Base-by-base conservation (phyloP, 2,329 filamentous ascomycete species). In the Exophiala dermatitidis region DNA sequence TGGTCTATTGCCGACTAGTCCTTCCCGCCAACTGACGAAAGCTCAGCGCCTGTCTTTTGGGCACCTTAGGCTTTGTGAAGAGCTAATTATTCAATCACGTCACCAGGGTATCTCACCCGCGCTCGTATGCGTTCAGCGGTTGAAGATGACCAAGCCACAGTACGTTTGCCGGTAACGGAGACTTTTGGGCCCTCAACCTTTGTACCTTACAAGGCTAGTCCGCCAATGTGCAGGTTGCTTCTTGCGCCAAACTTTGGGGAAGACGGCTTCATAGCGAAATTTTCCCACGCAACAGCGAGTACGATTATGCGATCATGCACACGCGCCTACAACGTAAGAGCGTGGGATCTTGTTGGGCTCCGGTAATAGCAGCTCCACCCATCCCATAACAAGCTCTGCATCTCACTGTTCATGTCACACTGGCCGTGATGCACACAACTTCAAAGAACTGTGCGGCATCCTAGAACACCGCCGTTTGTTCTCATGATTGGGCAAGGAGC, bases 391-490 rank as follows among this genome's bases (percentile, higher is more conserved):
- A 30, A 31, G 42, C 4, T 5, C n/a, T 45, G 42, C 28, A 32
- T 45, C 47, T n/a, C 6, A 29, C 33, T 31, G 26, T 38, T 19
- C 33, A 29, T 9, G 40, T 45, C 41, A 38, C 26, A 38, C 26
- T 49, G 26, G 12, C 45, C 47, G 48, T 48, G 47, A 33, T 41
- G 30, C 12, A 36, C 10, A 55, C 52, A 50, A 51, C 33, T 52
- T 56, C 44, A 50, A 53, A 45, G 48, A 52, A 51, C 9, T 31
- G 26, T 45, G 5, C 28, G 34, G 44, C 38, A 12, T 48, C 56
- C 53, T 9, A 59, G 56, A 52, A 43, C 47, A 56, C 53, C 9
- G 51, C 50, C 38, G 28, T 44, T 50, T 33, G 50, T 47, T 52
- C 46, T 41, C 52, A 59, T 19, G 19, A 19, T 48, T 59, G 51